Base-by-base conservation (phyloP, 2,329 filamentous ascomycete species). In the Ceratocystis albifundus region DNA sequence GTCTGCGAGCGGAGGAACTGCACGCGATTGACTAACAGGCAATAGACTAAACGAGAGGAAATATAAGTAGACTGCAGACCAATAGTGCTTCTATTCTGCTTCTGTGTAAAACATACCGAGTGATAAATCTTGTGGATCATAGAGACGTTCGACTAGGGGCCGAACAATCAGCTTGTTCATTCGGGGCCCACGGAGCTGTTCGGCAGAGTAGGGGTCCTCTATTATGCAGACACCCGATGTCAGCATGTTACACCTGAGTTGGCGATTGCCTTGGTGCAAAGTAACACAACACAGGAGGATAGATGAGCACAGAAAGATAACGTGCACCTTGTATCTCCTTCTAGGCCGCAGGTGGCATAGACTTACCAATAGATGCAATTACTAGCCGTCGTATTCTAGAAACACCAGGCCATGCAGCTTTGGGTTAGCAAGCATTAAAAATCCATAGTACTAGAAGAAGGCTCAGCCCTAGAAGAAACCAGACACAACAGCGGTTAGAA, bases 21-120 rank as follows among this genome's bases (percentile, higher is more conserved):
- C 65, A 85, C 81, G 15, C 85, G 80, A 70, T 90, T 89, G 67
- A 88, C 86, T 30, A 90, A 78, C 25, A 90, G 77, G 72, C 86
- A 89, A 72, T 88, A 89, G 0, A 89, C 85, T 84, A 41, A 15
- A 12, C 36, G 69, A 32, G 4, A 15, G 36, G 12, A 28, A 20
- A 15, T 17, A 48, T 69, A 44, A 53, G 53, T 55, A 48, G 63
- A 64, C 67, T 25, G 17, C 4, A 5, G 17, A 48, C 20, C 22
- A 41, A 41, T 41, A 12, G 10, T 44, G 59, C 17, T 45, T 46
- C 5, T 50, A 8, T 30, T 32, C n/a, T 30, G 6, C 10, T 4
- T 10, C 3, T 22, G n/a, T 5, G 22, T n/a, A 6, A 8, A 17
- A 59, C 75, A 44, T 74, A 82, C 81, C 77, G 62, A 84, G 78